These are phyloP conservation scores for Globisporangium orthogonon DNA, from an alignment of 352 stramenopile species.

Conservation along the genomic window DNA sequence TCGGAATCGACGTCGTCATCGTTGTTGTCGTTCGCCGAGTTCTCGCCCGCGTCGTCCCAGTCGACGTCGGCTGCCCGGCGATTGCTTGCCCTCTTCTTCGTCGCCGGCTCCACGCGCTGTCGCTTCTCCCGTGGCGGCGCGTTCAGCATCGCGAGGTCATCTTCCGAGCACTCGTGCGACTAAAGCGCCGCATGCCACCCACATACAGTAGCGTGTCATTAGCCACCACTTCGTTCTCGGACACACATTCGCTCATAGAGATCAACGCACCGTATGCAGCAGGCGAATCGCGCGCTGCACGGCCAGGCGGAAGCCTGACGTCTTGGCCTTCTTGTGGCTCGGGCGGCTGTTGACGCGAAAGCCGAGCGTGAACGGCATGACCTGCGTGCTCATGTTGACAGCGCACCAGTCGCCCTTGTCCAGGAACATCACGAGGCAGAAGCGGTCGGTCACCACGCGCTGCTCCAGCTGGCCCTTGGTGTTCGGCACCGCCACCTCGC, in stretches of 20 bases:
- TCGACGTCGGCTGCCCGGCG: constrained; percentile 12
- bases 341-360: constrained; percentile 29
- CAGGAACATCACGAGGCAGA: constrained; percentile 55
- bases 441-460: constrained; percentile 5
- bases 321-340: constrained; percentile 13
- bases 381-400: constrained; percentile 26
- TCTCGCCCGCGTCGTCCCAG: constrained; percentile 4
- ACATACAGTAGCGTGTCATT: too few relatives aligned
- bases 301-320: constrained; percentile 20
- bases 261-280: constrained; percentile 34
- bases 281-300: constrained; percentile 27
- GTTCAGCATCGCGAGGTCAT: constrained; percentile 32
- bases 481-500: constrained; percentile 9
- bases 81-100: not conserved
- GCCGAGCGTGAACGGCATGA: constrained; percentile 50
- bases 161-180: constrained; percentile 20
- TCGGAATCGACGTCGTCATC: constrained; percentile 5
- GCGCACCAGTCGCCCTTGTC: constrained; percentile 62
- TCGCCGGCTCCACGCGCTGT: constrained; percentile 15
- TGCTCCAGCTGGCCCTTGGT: constrained; percentile 13
- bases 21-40: not conserved
- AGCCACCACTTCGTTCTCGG: too few relatives aligned
- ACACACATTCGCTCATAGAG: too few relatives aligned
- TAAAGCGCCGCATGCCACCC: constrained; percentile 1
- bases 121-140: constrained; percentile 27